Evolutionary conservation across 768 basidiomycete species (phyloP).

Genomic region (Leucocoprinus leucothites): DNA sequence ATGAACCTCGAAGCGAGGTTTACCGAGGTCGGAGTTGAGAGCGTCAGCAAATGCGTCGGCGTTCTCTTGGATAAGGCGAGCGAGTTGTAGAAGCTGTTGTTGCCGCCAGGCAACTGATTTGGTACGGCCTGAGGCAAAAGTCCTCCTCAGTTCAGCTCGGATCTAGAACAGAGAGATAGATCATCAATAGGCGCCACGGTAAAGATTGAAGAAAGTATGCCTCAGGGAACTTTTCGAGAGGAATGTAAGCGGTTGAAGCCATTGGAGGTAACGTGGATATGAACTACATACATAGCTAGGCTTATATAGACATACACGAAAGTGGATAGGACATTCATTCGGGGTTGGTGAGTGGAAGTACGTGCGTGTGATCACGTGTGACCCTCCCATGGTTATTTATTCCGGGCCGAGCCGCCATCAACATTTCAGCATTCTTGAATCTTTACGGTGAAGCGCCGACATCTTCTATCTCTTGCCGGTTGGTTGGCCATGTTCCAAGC

Average conservation of each 20-base stretch:
- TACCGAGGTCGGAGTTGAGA: slow-evolving; percentile 44
- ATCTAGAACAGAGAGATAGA: neutral
- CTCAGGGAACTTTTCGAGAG: slow-evolving; percentile 2
- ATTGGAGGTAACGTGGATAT: neutral
- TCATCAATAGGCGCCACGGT: neutral
- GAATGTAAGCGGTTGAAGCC: neutral
- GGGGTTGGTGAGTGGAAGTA: no score
- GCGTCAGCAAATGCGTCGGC: slow-evolving; percentile 47
- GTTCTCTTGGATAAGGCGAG: slow-evolving; percentile 63
- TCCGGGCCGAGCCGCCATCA: no score
- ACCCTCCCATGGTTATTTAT: no score
- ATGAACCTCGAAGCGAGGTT: slow-evolving; percentile 40
- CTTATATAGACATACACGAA: no score
- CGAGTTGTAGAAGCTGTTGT: slow-evolving; percentile 62
- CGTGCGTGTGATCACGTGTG: no score
- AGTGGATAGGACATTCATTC: no score
- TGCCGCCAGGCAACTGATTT: slow-evolving; percentile 54
- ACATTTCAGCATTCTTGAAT: no score
- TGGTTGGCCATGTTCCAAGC: no score
- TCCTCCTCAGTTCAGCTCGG: slow-evolving; percentile 1
- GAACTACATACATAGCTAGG: neutral
- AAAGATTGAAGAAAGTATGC: neutral
- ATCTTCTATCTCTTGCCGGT: no score
- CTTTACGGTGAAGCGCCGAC: no score
- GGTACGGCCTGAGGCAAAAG: slow-evolving; percentile 11